These are phyloP conservation scores for Anacardium occidentale DNA, from an alignment of 345 rosid genomes.

Conservation along the genomic window DNA sequence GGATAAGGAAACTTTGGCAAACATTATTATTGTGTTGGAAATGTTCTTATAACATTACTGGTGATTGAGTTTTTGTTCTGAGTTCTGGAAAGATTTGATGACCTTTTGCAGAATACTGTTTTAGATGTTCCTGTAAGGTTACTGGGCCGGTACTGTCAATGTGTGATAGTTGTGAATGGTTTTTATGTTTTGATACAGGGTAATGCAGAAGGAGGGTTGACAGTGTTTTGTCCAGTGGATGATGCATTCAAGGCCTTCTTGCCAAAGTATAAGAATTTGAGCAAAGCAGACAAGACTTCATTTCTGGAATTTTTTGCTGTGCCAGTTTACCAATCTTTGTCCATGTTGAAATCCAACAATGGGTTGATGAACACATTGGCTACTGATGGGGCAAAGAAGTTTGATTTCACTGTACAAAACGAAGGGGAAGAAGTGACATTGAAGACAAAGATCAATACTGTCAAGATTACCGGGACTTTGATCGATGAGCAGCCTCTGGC, in stretches of 20 bases:
- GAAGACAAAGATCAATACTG: constrained; percentile 68
- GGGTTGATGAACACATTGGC: constrained; percentile 91
- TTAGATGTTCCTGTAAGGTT: too few relatives aligned
- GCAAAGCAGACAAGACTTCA: constrained; percentile 60
- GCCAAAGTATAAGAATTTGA: constrained; percentile 78
- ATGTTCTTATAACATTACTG: too few relatives aligned
- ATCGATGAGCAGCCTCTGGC: constrained; percentile 83
- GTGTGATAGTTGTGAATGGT: too few relatives aligned
- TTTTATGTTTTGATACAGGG: constrained; percentile 40
- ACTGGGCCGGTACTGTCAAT: too few relatives aligned
- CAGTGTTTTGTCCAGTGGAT: constrained; percentile 94
- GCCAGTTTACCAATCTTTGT: constrained; percentile 68
- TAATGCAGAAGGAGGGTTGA: constrained; percentile 74
- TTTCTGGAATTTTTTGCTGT: constrained; percentile 72
- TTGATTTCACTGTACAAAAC: constrained; percentile 79
- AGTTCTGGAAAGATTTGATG: too few relatives aligned
- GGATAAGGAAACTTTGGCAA: too few relatives aligned
- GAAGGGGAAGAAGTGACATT: constrained; percentile 72
- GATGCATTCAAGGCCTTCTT: constrained; percentile 78
- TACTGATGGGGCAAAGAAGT: constrained; percentile 78
- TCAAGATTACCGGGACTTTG: constrained; percentile 59
- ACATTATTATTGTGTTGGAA: too few relatives aligned
- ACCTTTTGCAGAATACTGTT: too few relatives aligned
- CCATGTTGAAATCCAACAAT: constrained; percentile 81
- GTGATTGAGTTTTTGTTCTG: too few relatives aligned